Evolutionary conservation across 2,329 filamentous ascomycete genomes (phyloP), one percentile per base, ranked within the genome.

Genomic region (Sarocladium strictum): DNA sequence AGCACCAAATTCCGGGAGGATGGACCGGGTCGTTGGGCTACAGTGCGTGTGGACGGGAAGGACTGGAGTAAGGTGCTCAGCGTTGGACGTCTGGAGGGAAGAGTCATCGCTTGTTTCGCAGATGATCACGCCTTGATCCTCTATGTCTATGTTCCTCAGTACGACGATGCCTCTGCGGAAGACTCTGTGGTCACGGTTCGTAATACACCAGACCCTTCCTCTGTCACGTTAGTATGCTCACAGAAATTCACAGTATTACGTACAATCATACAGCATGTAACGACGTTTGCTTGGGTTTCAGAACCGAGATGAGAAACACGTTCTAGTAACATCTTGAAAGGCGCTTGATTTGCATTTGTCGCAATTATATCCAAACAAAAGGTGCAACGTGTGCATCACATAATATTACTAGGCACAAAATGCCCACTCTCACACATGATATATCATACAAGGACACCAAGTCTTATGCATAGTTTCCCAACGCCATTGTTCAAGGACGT

Each of bases 1-100:
- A 92, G 86, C 67, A 90, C 90, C 53, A 79, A 77, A 56, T 93
- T 95, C 77, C 84, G 83, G 61, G 81, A 85, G 53, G 85, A 83
- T 19, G 89, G 89, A 14, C 89, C 91, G 14, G 85, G 90, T 58
- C 85, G 84, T 45, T 97, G 93, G 90, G 90, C 91, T 1, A 90
- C 83, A 23, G 93, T 97, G 33, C 80, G 89, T 53, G 91, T 97
- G 23, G 94, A 97, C 71, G 94, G 91, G 32, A 87, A 85, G 67
- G 94, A 99, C 67, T 97, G 94, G 93, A 90, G 90, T 29, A 84
- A 83, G 61, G 93, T 97, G n/a, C 76, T 99, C 60, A 95, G 90
- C 68, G 92, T 97, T 12, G 93, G 93, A 1, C 79, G 92, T 52
- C 73, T 97, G 27, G 93, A 94, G 62, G 93, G 91, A 1, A 80